Base-by-base conservation (phyloP, 1,284 basidiomycete genomes). In the Fomitopsis betulina region DNA sequence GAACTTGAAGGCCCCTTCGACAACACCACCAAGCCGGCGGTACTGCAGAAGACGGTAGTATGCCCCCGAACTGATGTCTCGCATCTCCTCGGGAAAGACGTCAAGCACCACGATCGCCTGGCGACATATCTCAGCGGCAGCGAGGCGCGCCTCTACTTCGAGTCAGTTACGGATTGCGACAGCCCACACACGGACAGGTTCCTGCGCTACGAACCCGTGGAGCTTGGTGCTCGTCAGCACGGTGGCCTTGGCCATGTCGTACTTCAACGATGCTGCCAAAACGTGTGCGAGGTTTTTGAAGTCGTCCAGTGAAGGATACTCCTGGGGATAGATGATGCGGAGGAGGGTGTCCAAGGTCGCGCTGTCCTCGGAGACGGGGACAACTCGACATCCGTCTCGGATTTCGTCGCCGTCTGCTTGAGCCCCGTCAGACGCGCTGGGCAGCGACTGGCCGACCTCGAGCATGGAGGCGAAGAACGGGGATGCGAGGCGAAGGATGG, bases 161-260 rank as follows among this genome's bases (percentile, higher is more conserved):
- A 74, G 67, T 3, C 57, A 56, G 53, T 67, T 63, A 9, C 65
- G 64, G 55, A 68, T 60, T 4, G 73, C 63, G 6, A 62, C 30
- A 1, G 63, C 60, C 59, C 59, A 67, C 2, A 56, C 53, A 1
- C 37, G 40, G 10, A 65, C n/a, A 1, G 63, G 63, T 0, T 39
- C 8, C 10, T 30, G 9, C 1, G 21, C 23, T 0, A 52, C 54
- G 38, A 58, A 23, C 0, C 49, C 42, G 12, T 52, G 43, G 2
- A 66, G 58, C 21, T 39, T 49, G 25, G 27, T 19, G 9, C 50
- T 42, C 17, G 3, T 38, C 17, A 63, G 37, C 15, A 5, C 17
- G 7, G 25, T 37, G 15, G 37, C 47, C 17, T 55, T 25, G 7
- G 56, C 55, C 58, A 67, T 60, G 40, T 62, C 51, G 57, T 68